Evolutionary conservation across 257 asterid species (phyloP), one percentile per base, ranked within the genome.

Genomic region (Solanum lycopersicoides): DNA sequence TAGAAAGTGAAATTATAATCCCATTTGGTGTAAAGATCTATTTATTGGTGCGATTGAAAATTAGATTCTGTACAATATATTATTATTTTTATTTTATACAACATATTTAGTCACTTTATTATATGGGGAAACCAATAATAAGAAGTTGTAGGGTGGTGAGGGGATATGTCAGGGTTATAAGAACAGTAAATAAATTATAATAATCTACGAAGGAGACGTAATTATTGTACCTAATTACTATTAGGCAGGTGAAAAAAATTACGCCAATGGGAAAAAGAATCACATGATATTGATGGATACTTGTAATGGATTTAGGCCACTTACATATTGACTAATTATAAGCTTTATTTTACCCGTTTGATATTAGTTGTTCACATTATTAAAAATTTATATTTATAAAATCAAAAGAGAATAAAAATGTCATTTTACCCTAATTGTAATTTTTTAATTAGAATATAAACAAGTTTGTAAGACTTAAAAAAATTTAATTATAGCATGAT

Each of bases 321-420:
- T 37, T 74, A 2, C 25, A 20, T 11, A 9, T 73, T 35, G 80
- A 73, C 80, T 9, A 25, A 73, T 35, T 10, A 23, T 4, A n/a
- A n/a, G 11, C 2, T 11, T 3, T 63, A 21, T 9, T 59, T 59
- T 12, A 20, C 23, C 2, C 0, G 2, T 56, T 2, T 18, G 2
- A 56, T 20, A 56, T 3, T 56, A 56, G 1, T 56, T 7, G 12
- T 18, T 0, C 0, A 56, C 0, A 3, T 56, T 3, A 7, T 3
- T 18, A 56, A 7, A 56, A 56, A 9, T 56, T 18, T 0, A 7
- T 56, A 60, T 21, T 21, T 21, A 60, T 2, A 60, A 60, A 60
- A 60, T 59, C 2, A 59, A 56, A 20, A 59, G 4, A 59, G 25
- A 20, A 8, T 8, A 18, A 18, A 59, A 18, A 59, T 50, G 0